Base-by-base conservation (phyloP, 2,329 filamentous ascomycete genomes). In the Xylariaceae sp. region DNA sequence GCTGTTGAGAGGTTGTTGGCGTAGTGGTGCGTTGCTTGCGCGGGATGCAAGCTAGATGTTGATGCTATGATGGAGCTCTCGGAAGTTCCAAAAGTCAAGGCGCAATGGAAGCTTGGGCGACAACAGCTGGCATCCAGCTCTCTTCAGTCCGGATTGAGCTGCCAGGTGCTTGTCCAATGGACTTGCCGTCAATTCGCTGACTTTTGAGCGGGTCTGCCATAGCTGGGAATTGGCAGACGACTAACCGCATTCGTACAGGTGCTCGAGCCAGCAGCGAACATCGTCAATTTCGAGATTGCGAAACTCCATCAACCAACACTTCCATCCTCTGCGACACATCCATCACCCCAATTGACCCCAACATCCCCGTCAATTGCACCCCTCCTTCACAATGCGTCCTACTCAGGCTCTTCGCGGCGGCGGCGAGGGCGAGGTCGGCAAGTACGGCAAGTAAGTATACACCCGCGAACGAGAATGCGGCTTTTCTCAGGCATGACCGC, bases 401-500 rank as follows among this genome's bases (percentile, higher is more conserved):
- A 73, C 75, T 63, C 74, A 75, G 66, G 64, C 62, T 56, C 69
- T 77, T 54, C 63, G 65, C 54, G 65, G 66, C 56, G 73, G 73
- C 58, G 74, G 69, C 59, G 67, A 67, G 48, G 61, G 59, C 60
- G 73, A 73, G 31, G 50, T 76, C 56, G 75, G 75, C 64, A 72
- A 69, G 60, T 64, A 74, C 62, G 65, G 66, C 67, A 70, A 73
- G 76, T 79, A 62, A 71, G 75, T 72, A 40, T 17, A 41, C 40
- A 31, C 19, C 12, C 53, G 17, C n/a, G 18, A 40, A 28, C 16
- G 11, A 31, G 45, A 40, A 41, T 70, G 68, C 65, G 69, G 65
- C 66, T 66, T 70, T 69, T 69, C 60, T 45, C 48, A 38, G 12
- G 38, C 44, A 42, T 42, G 11, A 22, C n/a, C 19, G 16, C 16